Evolutionary conservation across 1,284 basidiomycete species (phyloP).

Genomic region (Cutaneotrichosporon sp.): DNA sequence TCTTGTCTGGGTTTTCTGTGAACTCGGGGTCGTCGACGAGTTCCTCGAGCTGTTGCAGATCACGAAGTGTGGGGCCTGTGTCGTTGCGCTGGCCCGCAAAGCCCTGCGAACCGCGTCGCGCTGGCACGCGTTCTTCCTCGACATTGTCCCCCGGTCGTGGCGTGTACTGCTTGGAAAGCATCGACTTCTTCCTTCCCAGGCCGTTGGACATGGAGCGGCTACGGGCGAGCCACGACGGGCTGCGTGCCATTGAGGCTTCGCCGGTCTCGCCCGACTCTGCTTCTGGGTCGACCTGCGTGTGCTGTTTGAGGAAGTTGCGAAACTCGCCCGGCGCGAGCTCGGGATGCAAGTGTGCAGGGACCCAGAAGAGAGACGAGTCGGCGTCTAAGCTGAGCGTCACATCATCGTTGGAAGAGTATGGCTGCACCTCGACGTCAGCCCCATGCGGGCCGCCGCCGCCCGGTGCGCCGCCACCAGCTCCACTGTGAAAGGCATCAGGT

Average conservation of each 20-base stretch:
- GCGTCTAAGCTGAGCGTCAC: slow-evolving; percentile 39
- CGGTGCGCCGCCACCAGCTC: not conserved
- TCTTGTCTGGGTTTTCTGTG: slow-evolving; percentile 74
- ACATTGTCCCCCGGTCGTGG: slow-evolving; percentile 68
- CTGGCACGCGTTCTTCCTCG: slow-evolving; percentile 62
- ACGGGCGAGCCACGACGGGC: slow-evolving; percentile 37
- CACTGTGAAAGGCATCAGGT: slow-evolving; percentile 14
- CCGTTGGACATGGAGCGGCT: slow-evolving; percentile 48
- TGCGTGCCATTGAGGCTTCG: slow-evolving; percentile 26
- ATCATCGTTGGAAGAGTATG: slow-evolving; percentile 42
- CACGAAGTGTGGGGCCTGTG: slow-evolving; percentile 78
- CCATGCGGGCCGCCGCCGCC: not conserved
- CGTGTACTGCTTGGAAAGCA: slow-evolving; percentile 82
- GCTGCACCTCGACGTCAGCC: not conserved
- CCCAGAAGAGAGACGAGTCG: slow-evolving; percentile 73
- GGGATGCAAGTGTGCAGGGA: slow-evolving; percentile 90
- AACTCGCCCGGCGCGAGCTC: slow-evolving; percentile 97
- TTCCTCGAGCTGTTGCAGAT: slow-evolving; percentile 86
- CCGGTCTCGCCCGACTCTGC: slow-evolving; percentile 28
- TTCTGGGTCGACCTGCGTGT: slow-evolving; percentile 57
- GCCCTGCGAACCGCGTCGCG: slow-evolving; percentile 59
- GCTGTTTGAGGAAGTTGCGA: slow-evolving; percentile 87
- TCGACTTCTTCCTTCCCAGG: slow-evolving; percentile 73
- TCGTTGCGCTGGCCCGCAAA: slow-evolving; percentile 50
- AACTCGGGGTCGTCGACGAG: slow-evolving; percentile 80